phyloP scores from a whole-genome alignment of 2,329 filamentous ascomycete species.

The Botrytis fabae region DNA sequence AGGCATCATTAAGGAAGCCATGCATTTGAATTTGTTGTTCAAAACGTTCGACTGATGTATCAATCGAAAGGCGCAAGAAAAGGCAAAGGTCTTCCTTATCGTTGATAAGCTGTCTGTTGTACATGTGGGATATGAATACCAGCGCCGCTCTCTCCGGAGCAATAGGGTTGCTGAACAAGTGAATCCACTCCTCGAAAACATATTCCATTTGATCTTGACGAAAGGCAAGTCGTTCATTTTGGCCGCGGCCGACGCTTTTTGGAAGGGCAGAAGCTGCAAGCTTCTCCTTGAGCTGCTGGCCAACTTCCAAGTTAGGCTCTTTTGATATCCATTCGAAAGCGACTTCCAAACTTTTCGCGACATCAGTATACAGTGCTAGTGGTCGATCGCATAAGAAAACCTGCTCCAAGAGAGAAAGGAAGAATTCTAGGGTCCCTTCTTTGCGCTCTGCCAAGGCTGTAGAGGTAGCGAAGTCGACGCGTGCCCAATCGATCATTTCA shows the following conservation, averaged over 20 bases:
- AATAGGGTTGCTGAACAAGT: slow-evolving; percentile 74
- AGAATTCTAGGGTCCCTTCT: slow-evolving; percentile 70
- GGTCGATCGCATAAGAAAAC: slow-evolving; percentile 77
- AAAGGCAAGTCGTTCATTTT: slow-evolving; percentile 57
- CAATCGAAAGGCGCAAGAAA: slow-evolving; percentile 80
- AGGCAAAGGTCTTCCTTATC: slow-evolving; percentile 73
- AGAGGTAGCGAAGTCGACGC: slow-evolving; percentile 70
- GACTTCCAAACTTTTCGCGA: slow-evolving; percentile 77
- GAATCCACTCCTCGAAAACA: slow-evolving; percentile 93
- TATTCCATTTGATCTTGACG: slow-evolving; percentile 88
- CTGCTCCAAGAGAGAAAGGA: slow-evolving; percentile 77
- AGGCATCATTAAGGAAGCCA: slow-evolving; percentile 58
- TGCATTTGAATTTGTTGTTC: slow-evolving; percentile 66
- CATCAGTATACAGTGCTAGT: slow-evolving; percentile 79
- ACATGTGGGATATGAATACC: slow-evolving; percentile 83
- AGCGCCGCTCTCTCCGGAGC: slow-evolving; percentile 69
- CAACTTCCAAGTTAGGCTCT: slow-evolving; percentile 64
- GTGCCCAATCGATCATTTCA: slow-evolving; percentile 62
- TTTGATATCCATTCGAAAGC: slow-evolving; percentile 80
- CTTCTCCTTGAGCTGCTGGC: slow-evolving; percentile 69
- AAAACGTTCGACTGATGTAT: slow-evolving; percentile 74
- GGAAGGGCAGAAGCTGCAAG: slow-evolving; percentile 55
- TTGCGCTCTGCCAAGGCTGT: slow-evolving; percentile 72
- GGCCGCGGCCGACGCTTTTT: slow-evolving; percentile 54
- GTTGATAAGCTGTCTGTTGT: slow-evolving; percentile 70